Conservation (phyloP, 2,329 filamentous ascomycete species). For the Spiromastix sp. region DNA sequence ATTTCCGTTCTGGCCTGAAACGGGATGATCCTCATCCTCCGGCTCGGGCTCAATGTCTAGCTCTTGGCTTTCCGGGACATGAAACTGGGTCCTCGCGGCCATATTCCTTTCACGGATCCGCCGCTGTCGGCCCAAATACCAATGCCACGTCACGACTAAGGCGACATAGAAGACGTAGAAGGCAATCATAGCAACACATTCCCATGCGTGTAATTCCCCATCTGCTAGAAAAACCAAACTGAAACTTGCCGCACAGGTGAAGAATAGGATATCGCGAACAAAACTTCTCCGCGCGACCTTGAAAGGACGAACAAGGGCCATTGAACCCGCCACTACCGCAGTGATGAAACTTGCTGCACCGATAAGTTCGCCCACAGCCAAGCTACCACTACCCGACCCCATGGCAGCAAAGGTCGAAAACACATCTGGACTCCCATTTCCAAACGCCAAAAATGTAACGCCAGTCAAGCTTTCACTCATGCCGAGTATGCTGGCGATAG, state of each 20-base stretch:
- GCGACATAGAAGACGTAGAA: constrained; percentile 87
- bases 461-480: constrained; percentile 94
- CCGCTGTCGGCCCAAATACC: constrained; percentile 59
- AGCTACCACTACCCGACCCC: constrained; percentile 90
- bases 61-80: constrained; percentile 51
- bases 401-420: constrained; percentile 99
- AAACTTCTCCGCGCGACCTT: constrained; percentile 83
- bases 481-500: constrained; percentile 76
- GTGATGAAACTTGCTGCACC: constrained; percentile 95
- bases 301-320: constrained; percentile 94
- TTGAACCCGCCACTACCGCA: constrained; percentile 88
- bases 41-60: constrained; percentile 45
- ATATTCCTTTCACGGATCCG: constrained; percentile 55
- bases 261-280: constrained; percentile 83
- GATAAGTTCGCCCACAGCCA: constrained; percentile 90
- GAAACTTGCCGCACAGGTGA: constrained; percentile 76
- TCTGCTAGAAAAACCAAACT: constrained; percentile 81
- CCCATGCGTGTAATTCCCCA: constrained; percentile 74
- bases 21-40: constrained; percentile 41
- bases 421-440: constrained; percentile 94
- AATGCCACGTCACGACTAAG: constrained; percentile 86
- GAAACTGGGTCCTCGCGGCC: constrained; percentile 63
- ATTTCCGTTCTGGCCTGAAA: constrained; percentile 29
- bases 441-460: constrained; percentile 92
- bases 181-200: constrained; percentile 79